Conservation (phyloP, 305 asterid genomes). For the Solanum chacoense region DNA sequence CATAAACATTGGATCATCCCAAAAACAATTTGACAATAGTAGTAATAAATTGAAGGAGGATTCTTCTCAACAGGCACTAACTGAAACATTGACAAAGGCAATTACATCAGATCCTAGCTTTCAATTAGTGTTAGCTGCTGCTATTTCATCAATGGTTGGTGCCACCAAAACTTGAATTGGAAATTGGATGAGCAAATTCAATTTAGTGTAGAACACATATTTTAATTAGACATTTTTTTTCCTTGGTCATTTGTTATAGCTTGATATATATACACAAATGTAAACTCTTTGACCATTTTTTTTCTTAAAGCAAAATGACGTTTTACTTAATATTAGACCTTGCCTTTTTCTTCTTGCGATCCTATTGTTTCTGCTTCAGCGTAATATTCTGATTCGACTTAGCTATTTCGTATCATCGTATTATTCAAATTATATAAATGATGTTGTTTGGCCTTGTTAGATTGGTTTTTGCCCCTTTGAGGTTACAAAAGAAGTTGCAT, state of each 20-base stretch:
- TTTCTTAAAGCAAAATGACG: background rate
- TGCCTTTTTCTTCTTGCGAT: background rate
- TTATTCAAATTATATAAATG: background rate
- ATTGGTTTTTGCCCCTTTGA: background rate
- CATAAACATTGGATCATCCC: constrained; percentile 12
- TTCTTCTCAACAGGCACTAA: constrained; percentile 44
- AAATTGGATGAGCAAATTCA: background rate
- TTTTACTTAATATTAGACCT: background rate
- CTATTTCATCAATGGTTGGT: constrained; percentile 52
- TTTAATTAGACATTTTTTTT: background rate
- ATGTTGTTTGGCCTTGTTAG: background rate
- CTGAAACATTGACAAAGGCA: constrained; percentile 73
- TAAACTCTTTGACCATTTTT: background rate
- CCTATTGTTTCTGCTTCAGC: background rate
- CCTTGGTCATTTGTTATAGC: background rate
- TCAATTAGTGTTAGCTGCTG: constrained; percentile 56
- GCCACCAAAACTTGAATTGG: constrained; percentile 4
- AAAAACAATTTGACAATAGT: constrained; percentile 1
- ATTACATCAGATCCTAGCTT: constrained; percentile 72
- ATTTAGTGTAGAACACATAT: background rate
- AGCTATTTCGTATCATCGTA: background rate
- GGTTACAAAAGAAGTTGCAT: background rate
- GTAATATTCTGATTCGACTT: background rate
- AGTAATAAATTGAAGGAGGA: constrained; percentile 9
- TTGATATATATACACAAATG: background rate